phyloP scores from a whole-genome alignment of 1,284 basidiomycete species.

The Austroboletus niveus region DNA sequence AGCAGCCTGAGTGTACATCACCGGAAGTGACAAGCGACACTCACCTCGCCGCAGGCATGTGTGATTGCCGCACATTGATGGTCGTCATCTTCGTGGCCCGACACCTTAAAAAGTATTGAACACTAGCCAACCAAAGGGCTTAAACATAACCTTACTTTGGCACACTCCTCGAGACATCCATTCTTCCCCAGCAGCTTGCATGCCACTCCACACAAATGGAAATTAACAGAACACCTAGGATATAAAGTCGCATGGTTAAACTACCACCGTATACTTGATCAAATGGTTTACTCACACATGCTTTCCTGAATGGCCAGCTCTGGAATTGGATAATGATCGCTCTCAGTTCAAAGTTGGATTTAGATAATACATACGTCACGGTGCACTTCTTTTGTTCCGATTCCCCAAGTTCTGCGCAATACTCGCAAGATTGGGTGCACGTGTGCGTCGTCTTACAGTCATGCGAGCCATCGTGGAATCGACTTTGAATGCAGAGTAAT shows the following conservation, averaged over 20 bases:
- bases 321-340: conserved; percentile 15
- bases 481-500: conserved; percentile 43
- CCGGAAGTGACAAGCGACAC: not conserved
- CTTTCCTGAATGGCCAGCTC: conserved; percentile 53
- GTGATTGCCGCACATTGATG: conserved; percentile 50
- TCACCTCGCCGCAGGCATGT: conserved; percentile 55
- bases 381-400: conserved; percentile 34
- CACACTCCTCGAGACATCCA: conserved; percentile 49
- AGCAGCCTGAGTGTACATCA: not conserved
- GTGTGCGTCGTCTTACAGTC: conserved; percentile 47
- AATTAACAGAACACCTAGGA: conserved; percentile 46
- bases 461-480: conserved; percentile 46
- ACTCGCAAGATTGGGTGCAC: conserved; percentile 46
- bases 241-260: not conserved
- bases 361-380: conserved; percentile 38
- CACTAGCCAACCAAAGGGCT: not conserved
- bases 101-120: conserved; percentile 29
- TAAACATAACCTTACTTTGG: conserved; percentile 35
- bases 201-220: conserved; percentile 45
- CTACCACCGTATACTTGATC: not conserved
- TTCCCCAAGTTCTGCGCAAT: conserved; percentile 30
- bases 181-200: conserved; percentile 42
- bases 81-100: conserved; percentile 42
- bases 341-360: not conserved
- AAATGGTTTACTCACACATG: conserved; percentile 43